Percentiles rank a stretch among this genome's conserved stretches.
phyloP scores from a whole-genome alignment of 1,139 yeast species.

The Zygoascus hellenicus region DNA sequence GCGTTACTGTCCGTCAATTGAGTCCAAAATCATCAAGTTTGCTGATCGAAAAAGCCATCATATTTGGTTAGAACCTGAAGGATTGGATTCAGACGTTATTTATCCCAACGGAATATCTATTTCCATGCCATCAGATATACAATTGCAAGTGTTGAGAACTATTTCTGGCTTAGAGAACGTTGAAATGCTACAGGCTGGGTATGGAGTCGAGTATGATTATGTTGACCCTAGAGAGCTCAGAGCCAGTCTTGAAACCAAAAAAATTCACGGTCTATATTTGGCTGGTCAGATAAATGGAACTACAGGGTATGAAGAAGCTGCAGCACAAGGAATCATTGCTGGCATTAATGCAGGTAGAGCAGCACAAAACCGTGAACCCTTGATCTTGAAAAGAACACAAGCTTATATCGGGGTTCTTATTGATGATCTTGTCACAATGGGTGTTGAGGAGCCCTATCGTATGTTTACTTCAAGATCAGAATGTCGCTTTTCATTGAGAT shows the following conservation, averaged over 20 bases:
- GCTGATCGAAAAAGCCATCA: constrained; percentile 69
- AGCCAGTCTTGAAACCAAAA: constrained; percentile 74
- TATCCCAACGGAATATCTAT: constrained; percentile 96
- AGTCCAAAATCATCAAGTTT: constrained; percentile 79
- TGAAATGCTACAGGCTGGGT: constrained; percentile 86
- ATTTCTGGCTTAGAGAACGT: constrained; percentile 91
- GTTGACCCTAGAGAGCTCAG: constrained; percentile 87
- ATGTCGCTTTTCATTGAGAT: constrained; percentile 78
- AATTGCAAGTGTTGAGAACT: constrained; percentile 61
- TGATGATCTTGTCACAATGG: constrained; percentile 91
- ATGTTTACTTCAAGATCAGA: constrained; percentile 98
- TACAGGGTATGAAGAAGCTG: constrained; percentile 98
- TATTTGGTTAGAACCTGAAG: constrained; percentile 97
- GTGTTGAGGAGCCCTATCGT: constrained; percentile 95
- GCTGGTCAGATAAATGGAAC: constrained; percentile 99
- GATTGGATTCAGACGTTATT: constrained; percentile 72
- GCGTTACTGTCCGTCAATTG: constrained; percentile 94
- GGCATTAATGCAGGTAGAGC: constrained; percentile 85
- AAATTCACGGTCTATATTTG: constrained; percentile 68
- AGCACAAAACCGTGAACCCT: constrained; percentile 40
- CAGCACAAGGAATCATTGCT: constrained; percentile 92
- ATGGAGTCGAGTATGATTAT: constrained; percentile 97
- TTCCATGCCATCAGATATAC: constrained; percentile 95
- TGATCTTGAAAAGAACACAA: constrained; percentile 65
- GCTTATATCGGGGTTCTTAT: constrained; percentile 90